Conservation (phyloP, 2,329 filamentous ascomycete genomes). For the Helicocarpus griseus region DNA sequence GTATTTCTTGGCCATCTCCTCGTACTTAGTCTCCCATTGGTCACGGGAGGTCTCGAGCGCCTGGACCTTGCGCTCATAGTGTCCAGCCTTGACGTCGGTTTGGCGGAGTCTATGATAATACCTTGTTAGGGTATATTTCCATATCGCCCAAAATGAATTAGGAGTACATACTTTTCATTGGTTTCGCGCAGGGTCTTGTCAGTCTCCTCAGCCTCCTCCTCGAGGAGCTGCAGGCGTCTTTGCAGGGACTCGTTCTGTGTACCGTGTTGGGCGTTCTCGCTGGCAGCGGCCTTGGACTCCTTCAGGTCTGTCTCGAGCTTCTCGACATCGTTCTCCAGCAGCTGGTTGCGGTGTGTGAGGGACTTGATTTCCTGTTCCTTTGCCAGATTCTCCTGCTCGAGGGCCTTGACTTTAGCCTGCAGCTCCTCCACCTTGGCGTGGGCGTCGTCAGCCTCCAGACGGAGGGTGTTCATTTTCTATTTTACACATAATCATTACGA, state of each 20-base stretch:
- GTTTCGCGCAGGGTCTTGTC: constrained; percentile 94
- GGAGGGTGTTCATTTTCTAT: constrained; percentile 51
- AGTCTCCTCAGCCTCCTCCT: constrained; percentile 94
- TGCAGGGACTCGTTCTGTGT: constrained; percentile 86
- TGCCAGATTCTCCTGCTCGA: constrained; percentile 89
- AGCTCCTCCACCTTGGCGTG: constrained; percentile 76
- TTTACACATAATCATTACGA: background rate
- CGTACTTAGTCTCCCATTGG: constrained; percentile 95
- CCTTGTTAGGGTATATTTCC: constrained; percentile 10
- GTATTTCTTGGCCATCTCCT: constrained; percentile 94
- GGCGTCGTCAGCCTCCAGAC: constrained; percentile 84
- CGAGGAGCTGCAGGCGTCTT: constrained; percentile 86
- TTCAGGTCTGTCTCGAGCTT: constrained; percentile 78
- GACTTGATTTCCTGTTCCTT: constrained; percentile 99
- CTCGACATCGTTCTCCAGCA: constrained; percentile 84
- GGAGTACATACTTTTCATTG: constrained; percentile 81
- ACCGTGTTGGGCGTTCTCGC: constrained; percentile 71
- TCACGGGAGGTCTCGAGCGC: constrained; percentile 86
- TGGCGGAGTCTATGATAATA: constrained; percentile 67
- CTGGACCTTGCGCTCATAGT: constrained; percentile 99
- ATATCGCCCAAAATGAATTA: background rate
- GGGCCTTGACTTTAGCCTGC: constrained; percentile 71
- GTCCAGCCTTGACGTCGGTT: constrained; percentile 97
- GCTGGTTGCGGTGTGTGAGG: constrained; percentile 85
- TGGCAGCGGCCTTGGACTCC: constrained; percentile 77